Percentiles rank a stretch among this genome's conserved stretches.
These are phyloP conservation scores for Sisymbrium irio DNA, from an alignment of 345 rosid species.

Conservation along the genomic window DNA sequence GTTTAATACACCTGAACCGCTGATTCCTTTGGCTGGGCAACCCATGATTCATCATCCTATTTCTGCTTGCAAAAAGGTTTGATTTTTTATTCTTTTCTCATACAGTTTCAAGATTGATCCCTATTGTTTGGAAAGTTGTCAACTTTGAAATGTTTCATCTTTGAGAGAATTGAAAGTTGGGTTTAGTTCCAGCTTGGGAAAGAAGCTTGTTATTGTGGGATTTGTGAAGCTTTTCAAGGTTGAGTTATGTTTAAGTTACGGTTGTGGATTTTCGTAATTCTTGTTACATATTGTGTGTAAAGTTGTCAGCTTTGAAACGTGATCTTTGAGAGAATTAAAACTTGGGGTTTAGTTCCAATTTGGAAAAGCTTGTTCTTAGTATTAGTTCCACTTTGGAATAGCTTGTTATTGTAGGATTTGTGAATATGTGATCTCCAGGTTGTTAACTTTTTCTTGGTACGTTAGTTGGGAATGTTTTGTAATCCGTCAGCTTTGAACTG, in stretches of 20 bases:
- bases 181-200: neutral
- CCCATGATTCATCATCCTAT: conserved; percentile 92
- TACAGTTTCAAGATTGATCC: neutral
- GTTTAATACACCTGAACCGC: conserved; percentile 72
- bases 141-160: neutral
- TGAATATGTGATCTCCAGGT: neutral
- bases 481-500: neutral
- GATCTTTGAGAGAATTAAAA: too few species aligned
- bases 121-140: neutral
- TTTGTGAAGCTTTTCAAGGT: too few species aligned
- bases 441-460: neutral
- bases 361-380: too few species aligned
- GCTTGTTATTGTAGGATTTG: too few species aligned
- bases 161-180: too few species aligned
- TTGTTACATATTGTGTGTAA: too few species aligned
- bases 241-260: too few species aligned
- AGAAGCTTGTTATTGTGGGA: neutral
- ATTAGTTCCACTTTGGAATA: too few species aligned
- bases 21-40: conserved; percentile 84
- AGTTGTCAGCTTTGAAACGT: too few species aligned
- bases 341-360: too few species aligned
- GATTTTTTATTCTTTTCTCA: neutral
- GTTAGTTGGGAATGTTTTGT: neutral
- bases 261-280: too few species aligned
- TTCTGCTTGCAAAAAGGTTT: conserved; percentile 82